Evolutionary conservation across 768 basidiomycete species (phyloP).

Genomic region (Mycena vitilis): DNA sequence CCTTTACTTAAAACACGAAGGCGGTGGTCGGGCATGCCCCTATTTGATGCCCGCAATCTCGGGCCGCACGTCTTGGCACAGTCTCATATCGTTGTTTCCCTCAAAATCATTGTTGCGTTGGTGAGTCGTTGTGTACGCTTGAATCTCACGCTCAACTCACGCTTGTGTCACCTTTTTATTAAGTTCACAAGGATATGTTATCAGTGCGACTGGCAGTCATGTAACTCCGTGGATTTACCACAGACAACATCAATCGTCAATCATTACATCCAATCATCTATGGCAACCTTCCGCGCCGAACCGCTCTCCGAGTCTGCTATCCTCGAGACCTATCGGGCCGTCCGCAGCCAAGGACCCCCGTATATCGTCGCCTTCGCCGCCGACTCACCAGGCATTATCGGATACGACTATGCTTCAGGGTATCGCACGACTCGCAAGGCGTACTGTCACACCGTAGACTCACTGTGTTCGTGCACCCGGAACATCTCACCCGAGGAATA

Average conservation of each 20-base stretch:
- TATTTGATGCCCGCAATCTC: no score
- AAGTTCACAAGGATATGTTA: no score
- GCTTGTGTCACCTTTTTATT: no score
- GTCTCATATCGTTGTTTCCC: no score
- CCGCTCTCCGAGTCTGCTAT: slow-evolving; percentile 19
- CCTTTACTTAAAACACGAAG: no score
- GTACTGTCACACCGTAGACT: slow-evolving; percentile 41
- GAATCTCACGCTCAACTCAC: no score
- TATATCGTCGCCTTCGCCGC: slow-evolving; percentile 24
- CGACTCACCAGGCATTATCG: slow-evolving; percentile 26
- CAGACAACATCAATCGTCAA: slow-evolving; percentile 39
- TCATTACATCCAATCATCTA: slow-evolving; percentile 36
- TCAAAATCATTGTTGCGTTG: no score
- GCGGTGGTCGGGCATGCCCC: no score
- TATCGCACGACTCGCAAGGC: slow-evolving; percentile 36
- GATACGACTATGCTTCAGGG: slow-evolving; percentile 36
- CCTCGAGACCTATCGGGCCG: slow-evolving; percentile 14
- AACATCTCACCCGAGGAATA: slow-evolving; percentile 27
- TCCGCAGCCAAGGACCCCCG: slow-evolving; percentile 12
- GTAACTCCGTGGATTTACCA: slow-evolving; percentile 35
- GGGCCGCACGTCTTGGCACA: no score
- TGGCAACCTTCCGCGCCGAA: slow-evolving; percentile 38
- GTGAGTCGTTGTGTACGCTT: background rate
- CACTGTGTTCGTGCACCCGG: slow-evolving; percentile 37
- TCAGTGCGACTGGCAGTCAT: no score